Evolutionary conservation across 345 rosid species (phyloP).

Genomic region (Eucalyptus dawsonii): DNA sequence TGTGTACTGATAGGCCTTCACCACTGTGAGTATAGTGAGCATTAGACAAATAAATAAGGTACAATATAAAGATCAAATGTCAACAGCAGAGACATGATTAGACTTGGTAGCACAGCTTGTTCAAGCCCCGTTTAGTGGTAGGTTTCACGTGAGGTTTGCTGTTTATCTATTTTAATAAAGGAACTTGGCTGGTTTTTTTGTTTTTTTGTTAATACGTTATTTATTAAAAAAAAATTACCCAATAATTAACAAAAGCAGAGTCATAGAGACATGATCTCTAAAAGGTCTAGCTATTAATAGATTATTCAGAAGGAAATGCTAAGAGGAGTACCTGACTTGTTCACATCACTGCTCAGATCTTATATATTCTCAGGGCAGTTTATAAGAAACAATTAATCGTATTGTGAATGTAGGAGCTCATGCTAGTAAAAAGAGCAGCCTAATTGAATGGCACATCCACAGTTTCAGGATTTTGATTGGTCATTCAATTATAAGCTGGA

Average conservation of each 20-base stretch:
- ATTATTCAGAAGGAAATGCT: background rate
- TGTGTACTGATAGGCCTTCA: slow-evolving; percentile 86
- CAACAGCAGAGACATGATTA: background rate
- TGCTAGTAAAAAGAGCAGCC: background rate
- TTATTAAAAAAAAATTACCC: background rate
- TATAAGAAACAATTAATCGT: background rate
- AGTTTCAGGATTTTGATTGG: background rate
- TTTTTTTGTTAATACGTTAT: background rate
- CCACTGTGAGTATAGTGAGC: slow-evolving; percentile 36
- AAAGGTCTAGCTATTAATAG: background rate
- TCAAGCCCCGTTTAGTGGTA: background rate
- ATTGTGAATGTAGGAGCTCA: background rate
- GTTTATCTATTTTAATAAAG: background rate
- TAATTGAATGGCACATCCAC: background rate
- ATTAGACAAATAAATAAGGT: background rate
- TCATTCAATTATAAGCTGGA: background rate
- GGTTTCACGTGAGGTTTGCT: background rate
- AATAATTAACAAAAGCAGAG: background rate
- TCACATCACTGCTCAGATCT: background rate
- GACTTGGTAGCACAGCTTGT: background rate
- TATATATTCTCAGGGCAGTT: background rate
- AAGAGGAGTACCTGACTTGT: background rate
- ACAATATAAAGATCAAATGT: background rate
- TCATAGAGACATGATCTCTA: background rate
- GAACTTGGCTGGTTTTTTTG: background rate